Evolutionary conservation across 352 stramenopile genomes (phyloP).

Genomic region (Globisporangium uncinulatum): DNA sequence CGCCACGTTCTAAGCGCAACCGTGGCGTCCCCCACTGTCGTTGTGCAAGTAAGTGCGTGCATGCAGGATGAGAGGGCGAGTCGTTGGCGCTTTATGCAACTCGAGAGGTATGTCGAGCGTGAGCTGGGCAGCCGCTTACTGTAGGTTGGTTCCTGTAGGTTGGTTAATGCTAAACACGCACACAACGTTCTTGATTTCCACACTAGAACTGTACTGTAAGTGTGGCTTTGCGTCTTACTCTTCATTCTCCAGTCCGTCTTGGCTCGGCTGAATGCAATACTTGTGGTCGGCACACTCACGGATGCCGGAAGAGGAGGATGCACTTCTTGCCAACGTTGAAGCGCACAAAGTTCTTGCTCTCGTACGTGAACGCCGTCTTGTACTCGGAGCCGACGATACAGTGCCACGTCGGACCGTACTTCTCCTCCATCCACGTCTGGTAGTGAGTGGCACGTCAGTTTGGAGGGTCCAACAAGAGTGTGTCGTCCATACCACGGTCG

Average conservation of each 20-base stretch:
- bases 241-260: too few relatives aligned
- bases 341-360: slow-evolving; percentile 83
- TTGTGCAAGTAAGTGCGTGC: neutral
- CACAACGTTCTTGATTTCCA: neutral
- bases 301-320: slow-evolving; percentile 77
- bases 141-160: too few relatives aligned
- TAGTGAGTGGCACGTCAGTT: neutral
- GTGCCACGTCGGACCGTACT: slow-evolving; percentile 59
- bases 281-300: slow-evolving; percentile 15
- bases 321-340: slow-evolving; percentile 85
- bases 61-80: neutral
- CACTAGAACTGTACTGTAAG: too few relatives aligned
- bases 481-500: too few relatives aligned
- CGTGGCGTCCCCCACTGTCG: neutral
- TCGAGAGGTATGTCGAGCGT: neutral
- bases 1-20: slow-evolving; percentile 77
- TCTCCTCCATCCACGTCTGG: slow-evolving; percentile 44
- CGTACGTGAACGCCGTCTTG: slow-evolving; percentile 68
- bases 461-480: neutral
- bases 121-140: neutral
- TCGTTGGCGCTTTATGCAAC: too few relatives aligned
- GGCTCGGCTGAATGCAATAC: neutral
- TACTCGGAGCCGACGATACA: slow-evolving; percentile 77
- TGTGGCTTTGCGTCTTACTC: too few relatives aligned
- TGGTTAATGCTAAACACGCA: slow-evolving; percentile 6